Conservation (phyloP, 139 green algal genomes). For the Chlorella sp. region DNA sequence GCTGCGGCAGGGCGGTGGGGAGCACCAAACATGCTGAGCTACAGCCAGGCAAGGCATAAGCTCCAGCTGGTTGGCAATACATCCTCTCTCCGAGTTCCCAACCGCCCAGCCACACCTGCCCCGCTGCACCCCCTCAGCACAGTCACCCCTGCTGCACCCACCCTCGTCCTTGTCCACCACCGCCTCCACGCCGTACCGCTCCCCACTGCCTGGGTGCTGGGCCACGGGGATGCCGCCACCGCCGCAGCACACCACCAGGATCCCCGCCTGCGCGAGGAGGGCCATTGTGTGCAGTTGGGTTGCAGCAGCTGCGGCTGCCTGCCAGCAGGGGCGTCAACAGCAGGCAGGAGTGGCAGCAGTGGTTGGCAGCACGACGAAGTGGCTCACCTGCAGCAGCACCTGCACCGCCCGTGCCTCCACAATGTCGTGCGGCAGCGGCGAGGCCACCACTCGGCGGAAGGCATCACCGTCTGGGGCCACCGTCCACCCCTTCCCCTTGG, state of each 20-base stretch:
- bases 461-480: conserved; percentile 32
- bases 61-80: too few relatives aligned
- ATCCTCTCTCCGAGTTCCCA: too few relatives aligned
- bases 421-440: conserved; percentile 29
- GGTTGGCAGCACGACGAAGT: background rate
- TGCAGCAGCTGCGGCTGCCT: too few relatives aligned
- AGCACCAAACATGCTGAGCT: too few relatives aligned
- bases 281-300: too few relatives aligned
- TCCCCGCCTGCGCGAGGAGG: conserved; percentile 24
- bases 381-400: conserved; percentile 33
- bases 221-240: conserved; percentile 43
- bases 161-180: conserved; percentile 51
- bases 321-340: background rate
- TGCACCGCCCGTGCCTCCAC: conserved; percentile 41
- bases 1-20: background rate
- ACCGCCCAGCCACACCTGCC: too few relatives aligned
- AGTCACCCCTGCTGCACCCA: background rate
- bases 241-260: conserved; percentile 44
- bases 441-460: conserved; percentile 41
- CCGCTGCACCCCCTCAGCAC: too few relatives aligned
- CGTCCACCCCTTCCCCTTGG: conserved; percentile 29
- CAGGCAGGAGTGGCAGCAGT: background rate
- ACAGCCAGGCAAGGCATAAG: background rate
- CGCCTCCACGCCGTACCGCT: conserved; percentile 36
- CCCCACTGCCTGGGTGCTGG: background rate